Conservation (phyloP, 2,329 filamentous ascomycete genomes). For the Ophiostoma tasmaniense region DNA sequence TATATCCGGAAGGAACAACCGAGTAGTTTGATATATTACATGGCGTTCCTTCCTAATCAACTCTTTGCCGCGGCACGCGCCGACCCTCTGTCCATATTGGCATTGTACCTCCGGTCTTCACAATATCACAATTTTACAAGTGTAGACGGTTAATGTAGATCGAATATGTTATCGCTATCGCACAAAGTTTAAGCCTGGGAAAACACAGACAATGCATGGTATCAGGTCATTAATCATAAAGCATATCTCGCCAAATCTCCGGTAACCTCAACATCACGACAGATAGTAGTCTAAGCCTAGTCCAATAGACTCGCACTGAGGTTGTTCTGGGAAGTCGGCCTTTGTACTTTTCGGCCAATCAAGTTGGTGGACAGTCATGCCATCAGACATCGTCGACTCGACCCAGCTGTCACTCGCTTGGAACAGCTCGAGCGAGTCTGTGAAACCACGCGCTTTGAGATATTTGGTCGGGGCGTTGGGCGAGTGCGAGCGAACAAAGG, state of each 20-base stretch:
- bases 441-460: constrained; percentile 36
- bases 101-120: not conserved
- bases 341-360: constrained; percentile 33
- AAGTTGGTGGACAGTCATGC: constrained; percentile 38
- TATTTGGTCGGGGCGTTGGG: constrained; percentile 42
- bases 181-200: not conserved
- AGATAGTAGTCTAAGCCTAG: constrained; percentile 37
- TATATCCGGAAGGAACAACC: not conserved
- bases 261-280: not conserved
- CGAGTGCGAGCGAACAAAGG: constrained; percentile 41
- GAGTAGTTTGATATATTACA: not conserved
- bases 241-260: not conserved
- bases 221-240: constrained; percentile 10
- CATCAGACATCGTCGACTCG: constrained; percentile 28
- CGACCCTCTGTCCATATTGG: not conserved
- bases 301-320: constrained; percentile 42
- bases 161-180: not conserved
- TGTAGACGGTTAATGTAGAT: not conserved
- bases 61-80: not conserved
- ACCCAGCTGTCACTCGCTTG: constrained; percentile 29
- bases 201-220: not conserved
- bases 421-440: constrained; percentile 23
- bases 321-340: constrained; percentile 38
- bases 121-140: not conserved
- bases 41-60: not conserved